phyloP scores from a whole-genome alignment of 192 early-diverging fungal species.

The Neocallimastix lanati region DNA sequence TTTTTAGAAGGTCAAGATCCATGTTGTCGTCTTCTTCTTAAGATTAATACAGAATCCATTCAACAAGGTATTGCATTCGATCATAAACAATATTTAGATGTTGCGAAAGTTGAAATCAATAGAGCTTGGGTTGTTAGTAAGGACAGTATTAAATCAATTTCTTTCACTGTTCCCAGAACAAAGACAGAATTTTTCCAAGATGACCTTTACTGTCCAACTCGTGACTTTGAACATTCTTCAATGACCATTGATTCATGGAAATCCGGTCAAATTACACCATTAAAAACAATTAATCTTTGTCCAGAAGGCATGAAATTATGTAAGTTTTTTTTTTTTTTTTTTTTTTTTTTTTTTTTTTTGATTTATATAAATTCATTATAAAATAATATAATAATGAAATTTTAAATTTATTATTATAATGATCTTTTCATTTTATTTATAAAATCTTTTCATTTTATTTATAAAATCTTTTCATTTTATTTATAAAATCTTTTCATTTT shows the following conservation, averaged over 20 bases:
- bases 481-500: no score
- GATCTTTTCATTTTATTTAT: no score
- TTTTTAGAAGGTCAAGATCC: slow-evolving; percentile 14
- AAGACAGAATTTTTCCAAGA: slow-evolving; percentile 82
- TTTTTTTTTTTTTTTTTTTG: no score
- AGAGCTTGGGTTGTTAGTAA: not conserved
- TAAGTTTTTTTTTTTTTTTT: not conserved
- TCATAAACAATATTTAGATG: slow-evolving; percentile 47
- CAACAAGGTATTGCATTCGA: slow-evolving; percentile 53
- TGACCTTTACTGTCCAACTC: slow-evolving; percentile 55
- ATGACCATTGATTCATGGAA: slow-evolving; percentile 40
- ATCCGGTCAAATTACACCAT: not conserved
- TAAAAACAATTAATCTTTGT: slow-evolving; percentile 9
- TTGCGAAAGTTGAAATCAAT: slow-evolving; percentile 47
- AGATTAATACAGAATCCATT: slow-evolving; percentile 32
- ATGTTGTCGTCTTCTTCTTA: slow-evolving; percentile 24
- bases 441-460: no score
- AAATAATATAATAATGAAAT: no score
- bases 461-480: no score
- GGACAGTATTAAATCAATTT: slow-evolving; percentile 47
- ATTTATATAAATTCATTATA: no score
- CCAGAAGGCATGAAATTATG: slow-evolving; percentile 25
- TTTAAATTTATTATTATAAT: no score
- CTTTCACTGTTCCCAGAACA: slow-evolving; percentile 58
- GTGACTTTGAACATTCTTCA: slow-evolving; percentile 25